phyloP scores from a whole-genome alignment of 2,329 filamentous ascomycete species.

The Ophiostoma ips region DNA sequence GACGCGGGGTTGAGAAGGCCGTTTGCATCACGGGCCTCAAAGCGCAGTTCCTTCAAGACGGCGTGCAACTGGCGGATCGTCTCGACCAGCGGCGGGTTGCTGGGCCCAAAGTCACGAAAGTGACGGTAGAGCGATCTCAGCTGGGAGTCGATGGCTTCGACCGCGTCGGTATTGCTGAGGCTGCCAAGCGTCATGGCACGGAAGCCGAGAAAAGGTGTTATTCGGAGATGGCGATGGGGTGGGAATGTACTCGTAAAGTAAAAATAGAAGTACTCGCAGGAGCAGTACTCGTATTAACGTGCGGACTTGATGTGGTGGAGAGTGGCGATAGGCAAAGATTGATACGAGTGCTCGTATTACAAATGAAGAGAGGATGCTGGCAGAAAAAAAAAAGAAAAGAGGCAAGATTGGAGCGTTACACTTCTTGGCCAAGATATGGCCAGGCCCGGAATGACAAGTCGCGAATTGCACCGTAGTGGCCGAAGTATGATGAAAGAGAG shows the following conservation, averaged over 20 bases:
- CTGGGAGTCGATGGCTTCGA: conserved; percentile 42
- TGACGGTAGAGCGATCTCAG: conserved; percentile 42
- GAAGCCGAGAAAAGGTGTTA: neutral
- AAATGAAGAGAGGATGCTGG: no score
- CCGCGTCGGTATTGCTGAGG: conserved; percentile 25
- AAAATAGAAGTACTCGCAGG: no score
- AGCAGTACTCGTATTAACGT: no score
- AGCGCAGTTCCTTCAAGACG: conserved; percentile 41
- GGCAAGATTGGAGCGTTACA: no score
- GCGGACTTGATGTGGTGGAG: neutral
- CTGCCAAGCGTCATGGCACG: conserved; percentile 16
- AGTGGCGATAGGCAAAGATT: neutral
- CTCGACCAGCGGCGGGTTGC: conserved; percentile 35
- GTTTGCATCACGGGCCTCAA: conserved; percentile 41
- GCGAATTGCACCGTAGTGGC: no score
- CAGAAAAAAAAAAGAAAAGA: no score
- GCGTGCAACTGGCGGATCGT: conserved; percentile 40
- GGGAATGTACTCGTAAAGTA: no score
- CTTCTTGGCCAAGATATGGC: no score
- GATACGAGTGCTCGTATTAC: no score
- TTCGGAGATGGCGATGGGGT: neutral
- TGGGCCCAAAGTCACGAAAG: conserved; percentile 32
- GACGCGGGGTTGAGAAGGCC: conserved; percentile 35
- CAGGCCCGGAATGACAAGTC: no score
- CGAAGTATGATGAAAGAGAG: no score